Evolutionary conservation across 164 flowering plant genomes (phyloP), one percentile per base, ranked within the genome.

Genomic region (Houttuynia cordata): DNA sequence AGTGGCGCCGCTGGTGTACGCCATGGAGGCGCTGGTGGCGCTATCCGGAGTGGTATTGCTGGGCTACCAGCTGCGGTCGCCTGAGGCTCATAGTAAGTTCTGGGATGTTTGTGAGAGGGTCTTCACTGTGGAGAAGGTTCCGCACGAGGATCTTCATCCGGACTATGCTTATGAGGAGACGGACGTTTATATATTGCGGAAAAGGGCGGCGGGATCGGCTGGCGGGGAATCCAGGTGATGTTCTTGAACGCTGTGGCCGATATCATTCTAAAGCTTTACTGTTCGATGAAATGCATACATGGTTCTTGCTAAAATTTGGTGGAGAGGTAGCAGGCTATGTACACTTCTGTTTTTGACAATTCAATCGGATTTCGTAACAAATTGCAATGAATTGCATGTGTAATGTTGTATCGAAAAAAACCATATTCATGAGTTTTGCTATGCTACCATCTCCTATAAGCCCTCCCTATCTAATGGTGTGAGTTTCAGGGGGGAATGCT

Each of bases 101-200:
- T 90, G 99, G 97, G 97, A 93, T 50, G 4, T 87, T 61, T 81
- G 73, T 56, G 78, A 63, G 23, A 64, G 56, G 47, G 80, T 67
- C 65, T 90, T 93, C 54, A 67, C 41, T 21, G 71, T 84, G 14
- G 79, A 83, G 68, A 88, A 83, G 75, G 83, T 93, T 10, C 81
- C 84, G 21, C 83, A 88, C 21, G 84, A 81, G 77, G 67, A 90
- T 79, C 76, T 93, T 79, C 96, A 88, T 52, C 84, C 81, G 0
- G 97, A 87, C 50, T 93, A 90, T 39, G 87, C 85, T 0, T 90
- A 76, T 53, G 96, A 87, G 76, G 96, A 93, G 77, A 53, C 90
- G 7, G 91, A 87, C 63, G 90, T 89, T 22, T 92, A 68, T 62
- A 57, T 89, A 1, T 62, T 92, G 61, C 72, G 81, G 73, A 92